Evolutionary conservation across 2,329 filamentous ascomycete genomes (phyloP).

Genomic region (Ophiognomonia clavigignenti-juglandacearum): DNA sequence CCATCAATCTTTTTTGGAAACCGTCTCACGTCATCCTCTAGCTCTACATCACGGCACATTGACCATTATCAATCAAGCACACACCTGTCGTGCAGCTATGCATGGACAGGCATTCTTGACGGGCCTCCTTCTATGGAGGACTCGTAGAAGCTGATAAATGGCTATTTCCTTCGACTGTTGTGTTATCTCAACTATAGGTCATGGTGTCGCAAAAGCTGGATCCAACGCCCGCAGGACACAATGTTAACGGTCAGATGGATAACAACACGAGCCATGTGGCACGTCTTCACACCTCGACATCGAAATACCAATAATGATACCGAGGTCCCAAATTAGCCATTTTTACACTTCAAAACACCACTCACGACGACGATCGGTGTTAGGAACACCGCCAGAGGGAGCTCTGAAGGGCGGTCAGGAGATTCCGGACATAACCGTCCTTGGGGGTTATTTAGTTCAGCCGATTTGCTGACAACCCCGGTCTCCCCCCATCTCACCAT

Average conservation of each 20-base stretch:
- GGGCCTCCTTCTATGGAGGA: not conserved
- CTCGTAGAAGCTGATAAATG: not conserved
- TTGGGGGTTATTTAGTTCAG: not conserved
- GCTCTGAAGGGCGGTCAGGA: not conserved
- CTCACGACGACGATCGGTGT: no score
- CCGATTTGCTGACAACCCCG: constrained; percentile 1
- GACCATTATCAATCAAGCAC: not conserved
- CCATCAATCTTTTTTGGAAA: not conserved
- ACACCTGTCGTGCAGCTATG: not conserved
- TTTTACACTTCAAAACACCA: not conserved
- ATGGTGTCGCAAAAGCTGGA: not conserved
- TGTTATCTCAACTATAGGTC: not conserved
- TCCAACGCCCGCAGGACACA: not conserved
- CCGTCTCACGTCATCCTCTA: constrained; percentile 16
- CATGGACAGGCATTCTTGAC: not conserved
- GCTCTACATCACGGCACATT: not conserved
- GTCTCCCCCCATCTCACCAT: no score
- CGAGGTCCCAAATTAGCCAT: no score
- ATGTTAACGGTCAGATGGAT: no score
- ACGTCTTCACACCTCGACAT: no score
- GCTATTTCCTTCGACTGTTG: not conserved
- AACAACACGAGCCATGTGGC: no score
- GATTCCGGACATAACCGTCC: not conserved
- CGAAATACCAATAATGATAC: no score
- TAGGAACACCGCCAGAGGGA: no score